Evolutionary conservation across 176 grass and related monocot genomes (phyloP), one percentile per base, ranked within the genome.

Genomic region (Microstegium vimineum): DNA sequence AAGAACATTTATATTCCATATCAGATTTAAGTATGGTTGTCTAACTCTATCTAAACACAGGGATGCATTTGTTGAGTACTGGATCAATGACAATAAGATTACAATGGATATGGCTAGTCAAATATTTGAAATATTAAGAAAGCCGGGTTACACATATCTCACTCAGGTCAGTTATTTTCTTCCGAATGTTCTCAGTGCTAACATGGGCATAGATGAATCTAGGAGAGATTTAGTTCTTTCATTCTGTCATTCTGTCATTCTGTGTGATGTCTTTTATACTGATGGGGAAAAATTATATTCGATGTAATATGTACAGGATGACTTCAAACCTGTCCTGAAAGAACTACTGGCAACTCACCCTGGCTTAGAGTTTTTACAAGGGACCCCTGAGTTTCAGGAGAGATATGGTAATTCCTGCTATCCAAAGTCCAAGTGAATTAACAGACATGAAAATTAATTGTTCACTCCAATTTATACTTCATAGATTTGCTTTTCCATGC

Each of bases 331-430:
- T 83, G 73, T 99, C 33, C 74, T 99, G 64, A 90, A 89, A 80
- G 97, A 99, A 87, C 93, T 99, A 32, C 70, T 99, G 91, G 77
- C 97, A 71, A 99, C 77, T 71, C 97, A 99, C 85, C 91, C 97
- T 78, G 97, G 97, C 67, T 91, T 99, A 83, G 97, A 99, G 85
- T 99, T 99, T 81, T 83, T 99, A 84, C 97, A 99, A 81, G 97
- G 97, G 83, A 99, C 97, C 26, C 97, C 97, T 4, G 97, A 99
- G 80, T 99, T 99, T 96, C 97, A 99, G 83, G 97, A 99, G 75
- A 96, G 97, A 99, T 99, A 99, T 57, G 93, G 97, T 99, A 88
- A 64, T 82, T 77, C 69, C 38, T 80, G 15, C 61, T 47, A 34
- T 69, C 12, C 22, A 81, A 30, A 6, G 17, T 69, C 16, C 22